A percentile compares a stretch with the other conserved stretches of the same genome.
These are phyloP conservation scores for Sistotremastrum niveocremeum DNA, from an alignment of 768 basidiomycete genomes.

Conservation along the genomic window DNA sequence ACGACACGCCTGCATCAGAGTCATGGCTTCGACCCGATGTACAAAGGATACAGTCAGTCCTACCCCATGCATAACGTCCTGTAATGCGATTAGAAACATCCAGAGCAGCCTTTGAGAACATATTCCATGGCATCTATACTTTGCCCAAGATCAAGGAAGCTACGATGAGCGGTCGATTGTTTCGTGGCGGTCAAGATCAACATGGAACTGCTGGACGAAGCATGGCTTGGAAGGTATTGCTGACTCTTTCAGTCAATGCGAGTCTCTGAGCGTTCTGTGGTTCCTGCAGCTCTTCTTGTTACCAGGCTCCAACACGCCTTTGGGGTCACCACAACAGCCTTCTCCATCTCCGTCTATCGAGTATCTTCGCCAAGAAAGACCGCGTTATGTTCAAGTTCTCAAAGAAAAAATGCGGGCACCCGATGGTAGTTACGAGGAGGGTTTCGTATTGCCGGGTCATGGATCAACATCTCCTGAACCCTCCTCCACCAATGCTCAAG, in stretches of 20 bases:
- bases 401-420: slow-evolving; percentile 68
- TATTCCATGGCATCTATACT: neutral
- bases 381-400: slow-evolving; percentile 42
- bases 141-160: slow-evolving; percentile 47
- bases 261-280: slow-evolving; percentile 10
- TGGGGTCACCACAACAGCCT: slow-evolving; percentile 34
- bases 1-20: too few relatives aligned
- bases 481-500: slow-evolving; percentile 15
- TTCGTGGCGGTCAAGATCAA: slow-evolving; percentile 25
- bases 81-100: too few relatives aligned
- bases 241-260: slow-evolving; percentile 3
- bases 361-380: slow-evolving; percentile 34
- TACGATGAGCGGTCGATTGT: slow-evolving; percentile 46
- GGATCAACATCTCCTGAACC: slow-evolving; percentile 18
- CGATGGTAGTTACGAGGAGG: slow-evolving; percentile 72
- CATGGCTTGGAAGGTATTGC: slow-evolving; percentile 68
- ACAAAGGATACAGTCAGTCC: too few relatives aligned
- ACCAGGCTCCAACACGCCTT: slow-evolving; percentile 38
- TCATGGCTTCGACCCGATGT: too few relatives aligned
- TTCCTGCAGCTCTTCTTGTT: slow-evolving; percentile 50
- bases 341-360: slow-evolving; percentile 15
- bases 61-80: too few relatives aligned
- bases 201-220: slow-evolving; percentile 59
- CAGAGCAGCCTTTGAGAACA: too few relatives aligned
- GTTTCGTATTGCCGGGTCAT: slow-evolving; percentile 42